Evolutionary conservation across 495 filamentous ascomycete genomes (phyloP), one percentile per base, ranked within the genome.

Genomic region (Coniosporium apollinis): DNA sequence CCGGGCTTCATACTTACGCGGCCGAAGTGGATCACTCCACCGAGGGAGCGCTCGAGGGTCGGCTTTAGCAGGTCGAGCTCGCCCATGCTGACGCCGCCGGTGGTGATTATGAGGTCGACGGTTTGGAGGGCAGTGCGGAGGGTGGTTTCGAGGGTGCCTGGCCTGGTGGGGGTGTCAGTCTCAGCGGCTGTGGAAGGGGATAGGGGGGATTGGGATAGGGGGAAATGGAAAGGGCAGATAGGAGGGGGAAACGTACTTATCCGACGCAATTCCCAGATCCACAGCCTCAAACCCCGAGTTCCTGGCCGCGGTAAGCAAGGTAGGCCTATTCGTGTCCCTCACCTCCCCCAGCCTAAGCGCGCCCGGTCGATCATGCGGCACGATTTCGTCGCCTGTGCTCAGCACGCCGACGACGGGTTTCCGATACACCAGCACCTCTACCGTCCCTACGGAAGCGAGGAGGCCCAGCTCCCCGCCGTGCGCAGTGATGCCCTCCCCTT

Each of bases 1-100:
- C 89, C 89, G 0, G 89, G 89, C 60, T 96, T 96, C 89, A 99
- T 96, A 19, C 76, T 70, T 4, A 96, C 91, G 19, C 91, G 75
- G 26, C 89, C 89, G 50, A 99, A 99, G 55, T 96, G 89, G 47
- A 99, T 92, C 0, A 79, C 92, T 10, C 89, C 89, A 38, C 83
- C 80, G 4, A 96, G 70, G 2, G 73, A 65, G 35, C 86, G 76
- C 60, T 96, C 89, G 50, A 99, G 83, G 3, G 85, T 94, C 1
- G 91, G 89, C 56, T 99, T 99, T 32, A 99, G 74, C 20, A 99
- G 74, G 51, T 99, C 89, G 1, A 93, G 73, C 58, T 99, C 89
- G 41, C 89, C 89, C 89, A 99, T 99, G 10, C 84, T 93, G 15
- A 94, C 89, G 14, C 89, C 91, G 21, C 89, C 89, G 0, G 81